Base-by-base conservation (phyloP, 2,329 filamentous ascomycete species). In the Aspergillus hiratsukae region DNA sequence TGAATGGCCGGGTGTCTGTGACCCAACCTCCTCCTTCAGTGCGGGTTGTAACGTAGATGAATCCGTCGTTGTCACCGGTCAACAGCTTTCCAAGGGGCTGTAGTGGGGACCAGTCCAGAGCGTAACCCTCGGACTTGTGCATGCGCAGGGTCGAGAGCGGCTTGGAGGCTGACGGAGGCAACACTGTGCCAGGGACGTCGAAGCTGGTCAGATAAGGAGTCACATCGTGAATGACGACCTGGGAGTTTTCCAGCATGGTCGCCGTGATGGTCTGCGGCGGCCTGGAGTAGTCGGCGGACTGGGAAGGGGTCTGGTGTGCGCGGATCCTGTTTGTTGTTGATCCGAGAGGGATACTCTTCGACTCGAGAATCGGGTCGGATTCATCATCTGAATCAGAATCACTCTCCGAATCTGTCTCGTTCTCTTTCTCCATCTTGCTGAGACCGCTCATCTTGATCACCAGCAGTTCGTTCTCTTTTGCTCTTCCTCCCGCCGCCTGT, bases 301-400 rank as follows among this genome's bases (percentile, higher is more conserved):
- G 80, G 59, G 86, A 83, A 11, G 90, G 87, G 19, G 87, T 84
- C 74, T 96, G 92, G 76, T 94, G 89, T 54, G 86, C 83, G 65
- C 94, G 90, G 74, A 97, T 92, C 61, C 94, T 89, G 81, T 99
- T 99, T 31, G 93, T 96, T 58, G 91, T 95, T 56, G 90, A 90
- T 56, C 80, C 86, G 58, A 97, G 80, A 28, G 92, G 91, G 65
- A 99, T 96, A 50, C 86, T 85, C 77, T 90, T 92, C 72, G 89
- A 92, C 78, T 99, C 94, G 53, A 99, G 86, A 62, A 99, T 94
- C 1, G 94, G 92, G 65, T 99, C 61, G 88, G 79, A 62, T 78
- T 95, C 91, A 59, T 89, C 88, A 61, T 91, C 88, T 4, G 79
- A 78, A 49, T 89, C 85, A 14, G 83, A 84, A 50, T 89, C 88